Evolutionary conservation across 2,329 filamentous ascomycete species (phyloP).

Genomic region (Mycosphaerella arachidis): DNA sequence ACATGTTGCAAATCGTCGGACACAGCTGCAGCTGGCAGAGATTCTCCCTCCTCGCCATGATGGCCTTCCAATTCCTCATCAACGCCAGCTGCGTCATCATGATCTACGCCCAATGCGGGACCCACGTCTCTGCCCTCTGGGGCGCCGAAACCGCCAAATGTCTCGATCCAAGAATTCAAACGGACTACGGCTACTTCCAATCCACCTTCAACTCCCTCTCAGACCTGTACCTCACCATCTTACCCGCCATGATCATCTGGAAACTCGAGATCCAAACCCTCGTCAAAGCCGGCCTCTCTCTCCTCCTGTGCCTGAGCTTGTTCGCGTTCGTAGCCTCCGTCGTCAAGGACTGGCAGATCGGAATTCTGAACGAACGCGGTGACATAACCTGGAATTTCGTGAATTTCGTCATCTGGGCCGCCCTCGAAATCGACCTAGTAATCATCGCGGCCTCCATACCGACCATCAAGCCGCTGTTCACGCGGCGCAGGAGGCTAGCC

Average conservation of each 20-base stretch:
- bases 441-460: constrained; percentile 14
- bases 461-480: constrained; percentile 10
- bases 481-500: neutral
- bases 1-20: neutral
- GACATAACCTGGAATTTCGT: constrained; percentile 13
- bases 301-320: constrained; percentile 1
- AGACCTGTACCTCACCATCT: neutral
- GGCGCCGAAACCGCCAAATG: neutral
- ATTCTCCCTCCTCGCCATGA: neutral
- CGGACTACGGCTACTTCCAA: neutral
- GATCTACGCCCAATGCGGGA: neutral
- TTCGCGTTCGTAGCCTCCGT: constrained; percentile 13
- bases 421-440: constrained; percentile 15
- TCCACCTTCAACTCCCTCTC: neutral
- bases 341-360: constrained; percentile 11
- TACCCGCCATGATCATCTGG: neutral
- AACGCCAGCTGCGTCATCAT: neutral
- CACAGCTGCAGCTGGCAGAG: neutral
- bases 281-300: neutral
- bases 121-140: neutral
- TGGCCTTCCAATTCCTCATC: neutral
- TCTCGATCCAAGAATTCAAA: neutral
- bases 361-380: constrained; percentile 4
- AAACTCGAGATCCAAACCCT: neutral
- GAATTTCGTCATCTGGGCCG: constrained; percentile 11